A percentile compares a stretch with the other conserved stretches of the same genome.
phyloP scores from a whole-genome alignment of 441 rosid species.

The Pelargonium fulgidum region DNA sequence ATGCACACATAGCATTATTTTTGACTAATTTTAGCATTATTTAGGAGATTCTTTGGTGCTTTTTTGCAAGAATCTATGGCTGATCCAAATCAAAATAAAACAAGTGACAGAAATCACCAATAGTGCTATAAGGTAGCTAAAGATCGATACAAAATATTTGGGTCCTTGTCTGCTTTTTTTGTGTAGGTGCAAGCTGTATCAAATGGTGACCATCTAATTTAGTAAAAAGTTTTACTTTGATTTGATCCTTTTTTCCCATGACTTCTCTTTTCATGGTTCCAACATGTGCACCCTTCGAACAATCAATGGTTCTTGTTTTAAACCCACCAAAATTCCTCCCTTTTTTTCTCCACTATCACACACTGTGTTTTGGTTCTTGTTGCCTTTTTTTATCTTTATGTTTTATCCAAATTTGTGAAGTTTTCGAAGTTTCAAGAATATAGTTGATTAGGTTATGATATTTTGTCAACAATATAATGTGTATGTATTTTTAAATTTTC shows the following conservation, averaged over 20 bases:
- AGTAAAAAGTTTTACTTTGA: neutral
- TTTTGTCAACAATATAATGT: no score
- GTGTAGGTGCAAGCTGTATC: constrained; percentile 1
- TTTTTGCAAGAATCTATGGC: neutral
- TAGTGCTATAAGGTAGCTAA: neutral
- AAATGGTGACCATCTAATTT: neutral
- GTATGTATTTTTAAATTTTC: no score
- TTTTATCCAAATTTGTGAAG: no score
- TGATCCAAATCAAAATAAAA: neutral
- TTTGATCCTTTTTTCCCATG: no score
- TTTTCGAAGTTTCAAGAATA: no score
- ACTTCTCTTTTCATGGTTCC: neutral
- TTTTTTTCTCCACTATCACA: no score
- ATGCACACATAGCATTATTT: neutral
- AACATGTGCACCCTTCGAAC: neutral
- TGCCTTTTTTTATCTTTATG: no score
- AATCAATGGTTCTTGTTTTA: neutral
- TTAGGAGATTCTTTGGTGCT: neutral
- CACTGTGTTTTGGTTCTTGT: no score
- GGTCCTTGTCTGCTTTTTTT: neutral
- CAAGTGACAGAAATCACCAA: neutral
- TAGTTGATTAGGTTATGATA: no score
- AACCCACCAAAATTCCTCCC: neutral
- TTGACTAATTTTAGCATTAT: neutral
- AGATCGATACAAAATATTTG: neutral